phyloP scores from a whole-genome alignment of 208 protist species.

The Crithidia acanthocephali region DNA sequence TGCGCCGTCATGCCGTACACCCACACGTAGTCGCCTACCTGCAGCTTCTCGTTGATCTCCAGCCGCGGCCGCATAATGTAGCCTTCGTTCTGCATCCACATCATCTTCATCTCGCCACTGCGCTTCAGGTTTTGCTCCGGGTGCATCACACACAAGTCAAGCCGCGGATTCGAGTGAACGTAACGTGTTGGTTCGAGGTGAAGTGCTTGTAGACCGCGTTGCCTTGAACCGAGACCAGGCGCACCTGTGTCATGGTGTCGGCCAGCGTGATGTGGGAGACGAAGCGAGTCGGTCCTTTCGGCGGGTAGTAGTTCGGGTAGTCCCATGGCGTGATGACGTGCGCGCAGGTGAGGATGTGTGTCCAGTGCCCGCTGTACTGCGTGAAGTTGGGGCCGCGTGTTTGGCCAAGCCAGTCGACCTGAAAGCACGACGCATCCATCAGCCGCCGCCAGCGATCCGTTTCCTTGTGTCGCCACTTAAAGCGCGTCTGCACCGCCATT shows the following conservation, averaged over 20 bases:
- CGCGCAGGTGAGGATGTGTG: conserved; percentile 88
- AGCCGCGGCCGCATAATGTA: conserved; percentile 80
- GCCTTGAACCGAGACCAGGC: conserved; percentile 80
- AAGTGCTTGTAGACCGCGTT: conserved; percentile 89
- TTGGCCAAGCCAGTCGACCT: conserved; percentile 84
- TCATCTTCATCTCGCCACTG: conserved; percentile 92
- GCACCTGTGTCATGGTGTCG: conserved; percentile 89
- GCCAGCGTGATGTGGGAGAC: conserved; percentile 87
- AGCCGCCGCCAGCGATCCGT: conserved; percentile 89
- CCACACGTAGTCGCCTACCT: conserved; percentile 89
- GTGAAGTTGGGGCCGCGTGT: conserved; percentile 78
- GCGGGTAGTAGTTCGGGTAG: conserved; percentile 92
- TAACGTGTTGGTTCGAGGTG: conserved; percentile 92
- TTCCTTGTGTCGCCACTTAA: conserved; percentile 93
- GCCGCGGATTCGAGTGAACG: conserved; percentile 84
- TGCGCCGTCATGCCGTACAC: conserved; percentile 91
- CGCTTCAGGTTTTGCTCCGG: conserved; percentile 88
- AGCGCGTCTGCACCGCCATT: conserved; percentile 90
- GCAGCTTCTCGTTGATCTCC: conserved; percentile 70
- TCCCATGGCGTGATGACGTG: conserved; percentile 92
- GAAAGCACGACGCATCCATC: conserved; percentile 92
- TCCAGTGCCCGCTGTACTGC: conserved; percentile 90
- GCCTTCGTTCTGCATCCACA: conserved; percentile 94
- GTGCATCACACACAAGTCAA: conserved; percentile 90
- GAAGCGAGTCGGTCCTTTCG: conserved; percentile 81